Evolutionary conservation across 306 rosid species (phyloP).

Genomic region (Urtica urens): DNA sequence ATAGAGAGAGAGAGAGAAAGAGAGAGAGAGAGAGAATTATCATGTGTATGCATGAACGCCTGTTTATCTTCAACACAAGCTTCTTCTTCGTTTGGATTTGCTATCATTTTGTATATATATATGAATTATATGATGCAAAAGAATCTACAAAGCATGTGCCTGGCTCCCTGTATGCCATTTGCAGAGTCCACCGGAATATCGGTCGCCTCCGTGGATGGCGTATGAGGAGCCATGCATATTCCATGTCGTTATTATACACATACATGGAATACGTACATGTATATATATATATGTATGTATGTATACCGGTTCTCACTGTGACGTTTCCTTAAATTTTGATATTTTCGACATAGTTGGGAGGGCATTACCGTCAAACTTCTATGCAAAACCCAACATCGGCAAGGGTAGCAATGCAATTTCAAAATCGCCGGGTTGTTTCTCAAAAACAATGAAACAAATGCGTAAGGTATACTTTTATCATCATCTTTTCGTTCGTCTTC

Average conservation of each 20-base stretch:
- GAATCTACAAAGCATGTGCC: too few species aligned
- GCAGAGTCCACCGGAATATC: conserved; percentile 55
- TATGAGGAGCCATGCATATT: conserved; percentile 97
- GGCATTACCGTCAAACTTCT: conserved; percentile 3
- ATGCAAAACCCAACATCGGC: not conserved
- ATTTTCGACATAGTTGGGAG: not conserved
- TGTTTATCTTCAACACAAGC: too few species aligned
- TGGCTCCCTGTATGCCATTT: conserved; percentile 99
- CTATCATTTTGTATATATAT: too few species aligned
- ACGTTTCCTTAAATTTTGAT: not conserved
- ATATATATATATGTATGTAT: not conserved
- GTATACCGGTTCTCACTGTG: too few species aligned
- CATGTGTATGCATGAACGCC: too few species aligned
- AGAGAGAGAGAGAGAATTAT: too few species aligned
- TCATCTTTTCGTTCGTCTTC: not conserved
- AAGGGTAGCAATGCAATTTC: conserved; percentile 12
- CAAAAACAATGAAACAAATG: conserved; percentile 7
- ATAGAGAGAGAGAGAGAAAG: too few species aligned
- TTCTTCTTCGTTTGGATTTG: too few species aligned
- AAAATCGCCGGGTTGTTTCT: not conserved
- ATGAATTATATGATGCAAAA: too few species aligned
- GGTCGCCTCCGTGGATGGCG: conserved; percentile 91
- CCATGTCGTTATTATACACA: conserved; percentile 19
- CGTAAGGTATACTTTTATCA: conserved; percentile 5
- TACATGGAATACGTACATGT: conserved; percentile 4